phyloP scores from a whole-genome alignment of 768 basidiomycete genomes.

The Boletus patriciae region DNA sequence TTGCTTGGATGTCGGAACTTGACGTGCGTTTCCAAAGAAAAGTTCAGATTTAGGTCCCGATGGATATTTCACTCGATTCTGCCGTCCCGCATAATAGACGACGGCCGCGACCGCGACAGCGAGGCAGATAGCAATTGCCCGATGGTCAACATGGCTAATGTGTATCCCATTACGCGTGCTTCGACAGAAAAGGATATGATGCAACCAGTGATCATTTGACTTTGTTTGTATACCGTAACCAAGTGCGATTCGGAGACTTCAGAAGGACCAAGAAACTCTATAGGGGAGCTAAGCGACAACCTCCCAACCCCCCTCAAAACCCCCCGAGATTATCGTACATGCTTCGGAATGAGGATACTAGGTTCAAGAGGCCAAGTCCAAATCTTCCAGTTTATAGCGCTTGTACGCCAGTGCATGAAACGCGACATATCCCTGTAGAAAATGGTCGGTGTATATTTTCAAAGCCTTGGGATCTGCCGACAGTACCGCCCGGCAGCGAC shows the following conservation, averaged over 20 bases:
- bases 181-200: neutral
- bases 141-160: neutral
- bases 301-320: no score
- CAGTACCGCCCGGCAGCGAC: neutral
- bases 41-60: slow-evolving; percentile 4
- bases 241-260: no score
- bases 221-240: neutral
- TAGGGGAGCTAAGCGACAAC: no score
- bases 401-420: slow-evolving; percentile 7
- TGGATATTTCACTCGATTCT: neutral
- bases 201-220: no score
- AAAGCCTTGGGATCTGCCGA: neutral
- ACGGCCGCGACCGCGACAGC: neutral
- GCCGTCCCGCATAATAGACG: neutral
- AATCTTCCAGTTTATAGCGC: slow-evolving; percentile 6
- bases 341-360: neutral
- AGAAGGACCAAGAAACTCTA: no score
- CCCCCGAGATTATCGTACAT: no score
- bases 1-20: slow-evolving; percentile 2
- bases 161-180: neutral
- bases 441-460: neutral
- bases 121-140: neutral
- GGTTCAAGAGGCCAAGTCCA: neutral
- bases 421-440: slow-evolving; percentile 4
- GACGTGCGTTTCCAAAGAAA: slow-evolving; percentile 4